Base-by-base conservation (phyloP, 2,329 filamentous ascomycete genomes). In the Hirsutella minnesotensis region DNA sequence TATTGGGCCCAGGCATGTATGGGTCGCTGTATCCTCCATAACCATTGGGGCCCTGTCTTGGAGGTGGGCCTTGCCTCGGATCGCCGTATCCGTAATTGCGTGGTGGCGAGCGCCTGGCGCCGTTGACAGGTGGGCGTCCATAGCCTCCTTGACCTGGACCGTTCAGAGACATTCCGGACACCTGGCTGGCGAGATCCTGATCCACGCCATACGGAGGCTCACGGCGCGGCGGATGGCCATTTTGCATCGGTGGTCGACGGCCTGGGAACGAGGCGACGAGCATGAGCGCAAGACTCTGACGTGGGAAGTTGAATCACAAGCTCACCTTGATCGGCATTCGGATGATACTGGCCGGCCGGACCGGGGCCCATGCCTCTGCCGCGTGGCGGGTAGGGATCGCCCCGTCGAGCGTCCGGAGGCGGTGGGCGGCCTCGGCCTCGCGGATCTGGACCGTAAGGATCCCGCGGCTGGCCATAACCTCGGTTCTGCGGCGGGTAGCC, bases 391-490 rank as follows among this genome's bases (percentile, higher is more conserved):
- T 65, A 62, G 33, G 33, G 33, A 35, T 35, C 33, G 12, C 33
- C 68, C 22, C 67, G 66, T 53, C 69, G 64, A 43, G 65, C 69
- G 29, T 64, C 62, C 24, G 59, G 57, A 44, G 67, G 66, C 39
- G 66, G 64, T 22, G 59, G 61, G 16, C 62, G 61, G 8, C 33
- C 33, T 16, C 16, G 33, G 12, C 33, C 33, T 16, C 33, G 15
- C 15, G 62, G 60, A 15, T 59, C 61, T 7, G 58, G 59, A 5
- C 64, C 66, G 47, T 71, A 70, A 46, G 65, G 64, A 41, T 72
- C 68, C 47, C 68, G 67, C 37, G 59, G 64, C 47, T 72, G 75
- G 47, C 62, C 65, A 44, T 63, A 62, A 38, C 69, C 66, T 41
- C 65, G 62, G 49, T 70, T 67, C 30, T 67, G 63, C 42, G 51